Base-by-base conservation (phyloP, 2,329 filamentous ascomycete genomes). In the Neobulgaria alba region DNA sequence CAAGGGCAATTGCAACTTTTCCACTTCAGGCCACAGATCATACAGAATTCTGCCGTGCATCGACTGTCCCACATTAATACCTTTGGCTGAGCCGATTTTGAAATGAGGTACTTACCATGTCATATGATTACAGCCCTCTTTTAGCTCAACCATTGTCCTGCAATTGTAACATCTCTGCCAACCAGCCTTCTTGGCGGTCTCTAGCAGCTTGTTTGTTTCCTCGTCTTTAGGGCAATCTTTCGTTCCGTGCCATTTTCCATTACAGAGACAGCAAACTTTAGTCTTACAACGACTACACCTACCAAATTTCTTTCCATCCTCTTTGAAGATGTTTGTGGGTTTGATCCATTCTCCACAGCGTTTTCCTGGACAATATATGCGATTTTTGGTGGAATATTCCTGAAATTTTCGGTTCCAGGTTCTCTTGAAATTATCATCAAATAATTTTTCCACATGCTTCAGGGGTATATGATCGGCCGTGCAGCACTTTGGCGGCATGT, bases 401-500 rank as follows among this genome's bases (percentile, higher is more conserved):
- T 79, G 69, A 56, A 81, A 92, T 55, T 87, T 90, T 43, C 72
- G 73, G 58, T 92, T 90, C 85, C 86, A 94, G 1, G 68, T 69
- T 50, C 70, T 76, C 64, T 92, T 90, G 68, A 92, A 90, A 39
- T 72, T 69, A 42, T 69, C 58, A 55, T 85, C 75, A 56, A 94
- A 88, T 5, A 92, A 67, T 17, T 71, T 71, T 10, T 90, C 83
- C 19, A 90, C 87, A 57, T 87, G 78, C 50, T 78, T 79, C 5
- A 88, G 65, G 0, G 82, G 77, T 43, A 94, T 93, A 51, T 77
- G 73, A 10, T 86, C 76, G 15, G 72, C 56, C 3, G 75, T 82
- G 62, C 87, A 95, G 62, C 87, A 95, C 57, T 72, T 75, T 0
- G 88, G 88, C 14, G 88, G 86, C 85, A 94, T 93, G 51, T 86